Base-by-base conservation (phyloP, 768 basidiomycete genomes). In the Naganishia randhawae region DNA sequence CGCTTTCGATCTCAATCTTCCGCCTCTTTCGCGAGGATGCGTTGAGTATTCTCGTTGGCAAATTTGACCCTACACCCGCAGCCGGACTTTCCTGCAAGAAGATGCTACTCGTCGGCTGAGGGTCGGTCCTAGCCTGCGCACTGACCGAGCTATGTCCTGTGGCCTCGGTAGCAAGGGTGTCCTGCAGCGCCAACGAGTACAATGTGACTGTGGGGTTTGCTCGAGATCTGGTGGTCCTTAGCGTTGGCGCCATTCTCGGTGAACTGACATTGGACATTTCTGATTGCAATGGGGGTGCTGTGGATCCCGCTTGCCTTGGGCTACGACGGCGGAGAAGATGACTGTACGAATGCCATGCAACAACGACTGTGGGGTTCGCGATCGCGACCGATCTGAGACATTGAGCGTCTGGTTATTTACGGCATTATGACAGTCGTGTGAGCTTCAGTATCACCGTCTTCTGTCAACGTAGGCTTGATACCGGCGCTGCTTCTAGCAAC, bases 151-250 rank as follows among this genome's bases (percentile, higher is more conserved):
- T 48, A 48, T 37, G 31, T 37, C 9, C 13, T n/a, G 4, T 33
- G 31, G 7, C 22, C 32, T 31, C 51, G 39, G 9, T 29, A 25
- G 19, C 16, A 48, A 48, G 19, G 19, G 37, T 17, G 19, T 25
- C 41, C 39, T 16, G 19, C 22, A 19, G 29, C 9, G 31, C 33
- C 22, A 61, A 25, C 17, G 57, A 61, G 27, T 61, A 61, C 22
- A 61, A 11, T 7, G 57, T 61, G 3, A 61, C 57, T 2, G 33
- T 61, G 10, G 57, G 57, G 41, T 61, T 61, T 8, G 25, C 39
- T 11, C 31, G 29, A 25, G 57, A 61, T 37, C 57, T 25, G 8
- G 25, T 61, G 31, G 57, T 39, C 7, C 57, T 35, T 25, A 61
- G 7, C 19, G 22, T 25, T 7, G 57, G 17, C 7, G 37, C 22